These are phyloP conservation scores for Parascedosporium putredinis DNA, from an alignment of 2,329 filamentous ascomycete species.

Conservation along the genomic window DNA sequence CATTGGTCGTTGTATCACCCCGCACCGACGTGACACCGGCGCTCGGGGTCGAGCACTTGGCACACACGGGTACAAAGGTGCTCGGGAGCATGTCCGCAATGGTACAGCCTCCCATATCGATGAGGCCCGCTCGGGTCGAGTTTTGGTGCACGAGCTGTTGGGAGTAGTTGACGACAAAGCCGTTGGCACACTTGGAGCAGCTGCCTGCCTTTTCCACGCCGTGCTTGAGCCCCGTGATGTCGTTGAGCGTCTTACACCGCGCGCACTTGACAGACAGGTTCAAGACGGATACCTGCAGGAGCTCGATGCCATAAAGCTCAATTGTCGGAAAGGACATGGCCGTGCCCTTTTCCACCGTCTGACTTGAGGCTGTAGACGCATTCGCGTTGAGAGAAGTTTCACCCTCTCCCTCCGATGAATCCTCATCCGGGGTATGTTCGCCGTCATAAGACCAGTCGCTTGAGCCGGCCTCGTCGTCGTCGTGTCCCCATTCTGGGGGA, in stretches of 20 bases:
- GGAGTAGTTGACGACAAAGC: slow-evolving; percentile 45
- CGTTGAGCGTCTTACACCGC: slow-evolving; percentile 64
- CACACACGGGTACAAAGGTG: slow-evolving; percentile 69
- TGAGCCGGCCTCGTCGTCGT: slow-evolving; percentile 29
- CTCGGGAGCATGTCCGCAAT: slow-evolving; percentile 69
- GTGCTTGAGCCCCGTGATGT: slow-evolving; percentile 56
- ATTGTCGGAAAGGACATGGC: slow-evolving; percentile 68
- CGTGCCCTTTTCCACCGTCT: slow-evolving; percentile 51
- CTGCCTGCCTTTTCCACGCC: slow-evolving; percentile 37
- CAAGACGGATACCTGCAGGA: slow-evolving; percentile 58
- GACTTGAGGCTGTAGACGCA: neutral
- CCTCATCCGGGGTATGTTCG: slow-evolving; percentile 16
- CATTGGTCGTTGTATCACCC: slow-evolving; percentile 61
- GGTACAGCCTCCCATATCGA: slow-evolving; percentile 66
- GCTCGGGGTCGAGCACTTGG: slow-evolving; percentile 60
- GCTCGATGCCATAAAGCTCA: slow-evolving; percentile 66
- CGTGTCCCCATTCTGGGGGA: slow-evolving; percentile 63
- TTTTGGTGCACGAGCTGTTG: slow-evolving; percentile 62
- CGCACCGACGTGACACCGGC: slow-evolving; percentile 62
- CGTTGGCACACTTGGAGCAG: slow-evolving; percentile 50
- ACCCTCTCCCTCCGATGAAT: neutral
- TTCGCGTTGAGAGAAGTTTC: neutral
- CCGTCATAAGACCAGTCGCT: slow-evolving; percentile 35
- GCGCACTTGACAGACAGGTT: slow-evolving; percentile 67
- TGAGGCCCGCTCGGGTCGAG: slow-evolving; percentile 65